Evolutionary conservation across 2,329 filamentous ascomycete genomes (phyloP), one percentile per base, ranked within the genome.

Genomic region (Neonectria sp.): DNA sequence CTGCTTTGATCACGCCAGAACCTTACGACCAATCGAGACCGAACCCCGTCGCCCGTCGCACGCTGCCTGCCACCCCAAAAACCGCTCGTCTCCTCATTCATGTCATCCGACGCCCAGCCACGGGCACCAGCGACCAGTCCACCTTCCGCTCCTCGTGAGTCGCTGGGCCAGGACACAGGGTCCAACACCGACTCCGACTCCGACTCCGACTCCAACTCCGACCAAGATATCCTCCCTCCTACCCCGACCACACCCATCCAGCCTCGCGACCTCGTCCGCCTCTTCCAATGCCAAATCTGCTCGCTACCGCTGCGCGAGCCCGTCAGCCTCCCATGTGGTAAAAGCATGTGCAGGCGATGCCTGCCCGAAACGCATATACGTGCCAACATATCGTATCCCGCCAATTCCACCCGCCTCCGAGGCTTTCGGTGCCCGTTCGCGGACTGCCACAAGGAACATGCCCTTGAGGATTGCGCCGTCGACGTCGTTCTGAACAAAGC

Each of bases 241-340:
- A 46, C 35, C 21, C 59, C 31, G 49, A 35, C 40, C n/a, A 45
- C 65, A 21, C 49, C 52, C 12, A 31, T 75, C 27, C 35, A 48
- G 7, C 71, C 78, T 4, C 78, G 79, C 27, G 73, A 79, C n/a
- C 72, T 81, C 21, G 75, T 97, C 68, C 91, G 91, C 49, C 83
- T 96, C 46, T 86, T 96, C 60, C 94, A 97, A 81, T 98, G 95
- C 78, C 87, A 87, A 12, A 83, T 88, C 69, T 97, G 95, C 79
- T 93, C 91, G 4, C 84, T 83, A 49, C 91, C 92, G 1, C 83
- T 96, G 33, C 85, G 82, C 52, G 85, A 89, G 9, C 93, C 95
- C 6, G 86, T 94, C 63, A 93, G 93, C 0, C 83, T 97, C 5
- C 94, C 95, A 6, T 98, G 95, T 78, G 94, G 95, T 31, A 89